phyloP scores from a whole-genome alignment of 768 basidiomycete genomes.

The Kwoniella newhampshirensis region DNA sequence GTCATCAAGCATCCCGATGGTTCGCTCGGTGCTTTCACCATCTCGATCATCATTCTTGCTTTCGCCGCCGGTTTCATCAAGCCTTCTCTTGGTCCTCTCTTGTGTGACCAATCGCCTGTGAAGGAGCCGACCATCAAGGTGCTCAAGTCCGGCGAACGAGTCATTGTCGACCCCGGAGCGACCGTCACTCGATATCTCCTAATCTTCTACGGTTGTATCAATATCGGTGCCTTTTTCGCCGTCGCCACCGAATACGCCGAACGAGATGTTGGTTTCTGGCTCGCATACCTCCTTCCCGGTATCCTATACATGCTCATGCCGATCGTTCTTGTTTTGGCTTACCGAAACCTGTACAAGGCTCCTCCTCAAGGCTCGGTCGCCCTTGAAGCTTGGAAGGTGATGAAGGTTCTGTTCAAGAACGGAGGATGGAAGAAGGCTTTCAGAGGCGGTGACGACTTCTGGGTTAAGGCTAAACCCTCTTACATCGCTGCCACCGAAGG shows the following conservation, averaged over 20 bases:
- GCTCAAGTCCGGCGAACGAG: slow-evolving; percentile 41
- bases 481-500: slow-evolving; percentile 32
- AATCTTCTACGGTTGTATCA: slow-evolving; percentile 52
- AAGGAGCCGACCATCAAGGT: slow-evolving; percentile 32
- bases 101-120: slow-evolving; percentile 52
- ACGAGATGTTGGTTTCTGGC: slow-evolving; percentile 51
- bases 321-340: slow-evolving; percentile 37
- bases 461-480: slow-evolving; percentile 48
- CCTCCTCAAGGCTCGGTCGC: slow-evolving; percentile 49
- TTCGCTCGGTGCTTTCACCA: slow-evolving; percentile 41
- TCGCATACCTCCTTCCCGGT: slow-evolving; percentile 39
- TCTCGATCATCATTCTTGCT: slow-evolving; percentile 45
- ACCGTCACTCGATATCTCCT: slow-evolving; percentile 46
- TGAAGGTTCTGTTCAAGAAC: slow-evolving; percentile 31
- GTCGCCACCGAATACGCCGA: slow-evolving; percentile 48
- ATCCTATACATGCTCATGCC: slow-evolving; percentile 52
- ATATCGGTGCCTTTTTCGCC: slow-evolving; percentile 49
- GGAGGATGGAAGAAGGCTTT: slow-evolving; percentile 32
- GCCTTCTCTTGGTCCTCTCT: slow-evolving; percentile 48
- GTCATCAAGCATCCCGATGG: slow-evolving; percentile 40
- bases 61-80: slow-evolving; percentile 54
- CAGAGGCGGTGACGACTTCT: slow-evolving; percentile 44
- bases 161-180: slow-evolving; percentile 47
- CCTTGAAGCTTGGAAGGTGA: slow-evolving; percentile 36
- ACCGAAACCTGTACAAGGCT: slow-evolving; percentile 40